Base-by-base conservation (phyloP, 345 rosid species). In the Hirschfeldia incana region DNA sequence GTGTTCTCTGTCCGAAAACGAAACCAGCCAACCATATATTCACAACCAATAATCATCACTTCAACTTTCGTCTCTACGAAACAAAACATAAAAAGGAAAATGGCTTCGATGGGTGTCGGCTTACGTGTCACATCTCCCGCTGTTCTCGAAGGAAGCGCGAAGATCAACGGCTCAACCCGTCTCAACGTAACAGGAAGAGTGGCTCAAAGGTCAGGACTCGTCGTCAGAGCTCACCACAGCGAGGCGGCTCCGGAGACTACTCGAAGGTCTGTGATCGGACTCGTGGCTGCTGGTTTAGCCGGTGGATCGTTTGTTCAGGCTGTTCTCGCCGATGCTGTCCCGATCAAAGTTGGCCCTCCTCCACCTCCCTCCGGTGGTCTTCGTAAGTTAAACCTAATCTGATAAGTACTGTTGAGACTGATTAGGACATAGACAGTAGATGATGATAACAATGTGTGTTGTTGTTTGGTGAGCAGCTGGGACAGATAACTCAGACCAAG, bases 361-460 rank as follows among this genome's bases (percentile, higher is more conserved):
- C 98, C 98, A 0, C 87, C 92, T 32, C 98, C 92, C 21, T 92
- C 97, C 34, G 98, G 97, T 26, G 98, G 98, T 32, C 87, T 94
- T 63, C 88, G 98, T 94, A 87, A 89, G 98, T 89, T 51, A 10
- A 67, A 10, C 67, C 16, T 12, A 46, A 46, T 12, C 53, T 46
- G 53, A 46, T 46, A 13, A 46, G 53, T 12, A 46, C 16, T 44
- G 11, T 10, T 42, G 10, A 15, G 6, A 11, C 6, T 46, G 5
- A 46, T 46, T 49, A 13, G 16, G 57, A 49, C 17, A 51, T 5
- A 13, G 57, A n/a, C 57, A n/a, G 21, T n/a, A 51, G 57, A 51
- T 51, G 57, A 51, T 51, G 2, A 51, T 13, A 37, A 36, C 51
- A 44, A 44, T 44, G 6, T 16, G 60, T 53, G 27, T 53, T 17